These are phyloP conservation scores for Monilinia fructicola DNA, from an alignment of 2,329 filamentous ascomycete genomes.

Conservation along the genomic window DNA sequence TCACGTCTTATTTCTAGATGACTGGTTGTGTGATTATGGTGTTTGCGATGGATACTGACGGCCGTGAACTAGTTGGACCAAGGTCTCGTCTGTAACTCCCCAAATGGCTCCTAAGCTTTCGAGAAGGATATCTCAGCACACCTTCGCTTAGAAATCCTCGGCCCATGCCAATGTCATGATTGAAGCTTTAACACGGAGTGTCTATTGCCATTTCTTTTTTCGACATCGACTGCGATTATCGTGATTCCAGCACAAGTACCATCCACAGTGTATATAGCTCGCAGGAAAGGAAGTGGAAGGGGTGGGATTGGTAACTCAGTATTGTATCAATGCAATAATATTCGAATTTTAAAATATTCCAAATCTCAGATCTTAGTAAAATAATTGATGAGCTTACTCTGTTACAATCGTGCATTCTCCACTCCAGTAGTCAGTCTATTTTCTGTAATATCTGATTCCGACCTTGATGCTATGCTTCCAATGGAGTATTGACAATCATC, in stretches of 20 bases:
- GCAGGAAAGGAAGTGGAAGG: background rate
- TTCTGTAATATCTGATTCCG: too few species aligned
- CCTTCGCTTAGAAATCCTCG: too few species aligned
- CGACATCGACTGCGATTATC: background rate
- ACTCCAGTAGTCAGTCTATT: too few species aligned
- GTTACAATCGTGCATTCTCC: background rate
- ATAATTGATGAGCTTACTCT: background rate
- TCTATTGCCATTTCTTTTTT: too few species aligned
- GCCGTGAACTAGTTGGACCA: slow-evolving; percentile 1
- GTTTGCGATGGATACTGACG: background rate
- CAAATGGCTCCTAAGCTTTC: background rate
- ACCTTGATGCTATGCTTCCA: too few species aligned
- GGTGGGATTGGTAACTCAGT: background rate
- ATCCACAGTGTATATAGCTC: background rate
- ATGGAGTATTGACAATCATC: too few species aligned
- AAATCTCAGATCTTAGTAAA: background rate
- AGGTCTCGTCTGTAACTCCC: slow-evolving; percentile 13
- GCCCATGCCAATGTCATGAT: too few species aligned
- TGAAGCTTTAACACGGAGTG: too few species aligned
- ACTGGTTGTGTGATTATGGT: too few species aligned
- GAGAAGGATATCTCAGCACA: too few species aligned
- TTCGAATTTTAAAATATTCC: background rate
- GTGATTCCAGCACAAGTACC: background rate
- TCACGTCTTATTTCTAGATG: background rate
- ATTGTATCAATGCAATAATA: background rate